A percentile compares a stretch with the other conserved stretches of the same genome.
These are phyloP conservation scores for Hymenoscyphus repandus DNA, from an alignment of 2,329 filamentous ascomycete genomes.

Conservation along the genomic window DNA sequence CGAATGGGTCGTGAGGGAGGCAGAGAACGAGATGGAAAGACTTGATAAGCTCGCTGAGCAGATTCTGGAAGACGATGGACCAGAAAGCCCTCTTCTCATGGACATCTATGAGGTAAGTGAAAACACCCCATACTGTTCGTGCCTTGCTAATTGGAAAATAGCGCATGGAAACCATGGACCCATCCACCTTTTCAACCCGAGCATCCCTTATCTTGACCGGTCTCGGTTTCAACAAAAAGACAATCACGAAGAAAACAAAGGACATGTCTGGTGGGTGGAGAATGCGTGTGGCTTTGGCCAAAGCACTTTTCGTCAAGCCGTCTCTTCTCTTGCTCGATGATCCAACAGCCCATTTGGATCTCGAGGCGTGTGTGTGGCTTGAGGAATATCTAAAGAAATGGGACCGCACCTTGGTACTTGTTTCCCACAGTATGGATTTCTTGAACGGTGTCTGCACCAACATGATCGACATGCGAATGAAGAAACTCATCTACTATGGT, in stretches of 20 bases:
- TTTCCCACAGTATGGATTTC: constrained; percentile 98
- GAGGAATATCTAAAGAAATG: constrained; percentile 99
- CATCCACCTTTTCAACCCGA: constrained; percentile 91
- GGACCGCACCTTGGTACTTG: constrained; percentile 92
- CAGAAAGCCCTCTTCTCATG: constrained; percentile 83
- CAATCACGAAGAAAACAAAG: constrained; percentile 99
- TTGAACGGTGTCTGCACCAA: constrained; percentile 95
- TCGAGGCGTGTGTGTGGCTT: constrained; percentile 98
- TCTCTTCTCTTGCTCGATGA: constrained; percentile 94
- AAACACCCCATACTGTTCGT: background rate
- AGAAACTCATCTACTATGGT: constrained; percentile 92
- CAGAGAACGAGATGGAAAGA: constrained; percentile 84
- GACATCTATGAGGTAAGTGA: constrained; percentile 86
- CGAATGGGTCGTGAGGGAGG: constrained; percentile 95
- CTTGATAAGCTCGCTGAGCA: constrained; percentile 86
- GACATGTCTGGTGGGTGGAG: constrained; percentile 99
- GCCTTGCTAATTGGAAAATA: constrained; percentile 35
- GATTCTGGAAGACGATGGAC: constrained; percentile 85
- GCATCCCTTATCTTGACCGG: constrained; percentile 95
- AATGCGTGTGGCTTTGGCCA: constrained; percentile 97
- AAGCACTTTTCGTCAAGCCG: constrained; percentile 98
- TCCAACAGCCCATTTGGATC: constrained; percentile 97
- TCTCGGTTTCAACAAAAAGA: constrained; percentile 98
- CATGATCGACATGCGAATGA: constrained; percentile 97
- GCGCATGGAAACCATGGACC: constrained; percentile 99